Percentiles rank a stretch among this genome's conserved stretches.
Evolutionary conservation across 1,284 basidiomycete species (phyloP).

Genomic region (Apiotrichum sp.): DNA sequence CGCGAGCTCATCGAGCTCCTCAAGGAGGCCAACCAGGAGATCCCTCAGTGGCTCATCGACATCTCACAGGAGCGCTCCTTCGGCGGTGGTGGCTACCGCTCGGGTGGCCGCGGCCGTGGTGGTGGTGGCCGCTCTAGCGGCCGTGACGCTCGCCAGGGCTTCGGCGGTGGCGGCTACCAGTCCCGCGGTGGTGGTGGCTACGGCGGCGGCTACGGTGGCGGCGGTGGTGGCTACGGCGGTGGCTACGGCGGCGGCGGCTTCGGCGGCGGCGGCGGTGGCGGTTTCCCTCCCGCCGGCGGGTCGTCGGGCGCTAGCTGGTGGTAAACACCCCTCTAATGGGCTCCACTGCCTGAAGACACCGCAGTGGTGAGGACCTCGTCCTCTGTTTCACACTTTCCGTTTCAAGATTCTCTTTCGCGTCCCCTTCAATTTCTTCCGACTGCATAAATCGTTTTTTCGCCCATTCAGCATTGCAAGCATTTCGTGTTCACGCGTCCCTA

Average conservation of each 20-base stretch:
- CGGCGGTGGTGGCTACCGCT: slow-evolving; percentile 54
- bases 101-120: slow-evolving; percentile 53
- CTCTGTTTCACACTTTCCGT: not conserved
- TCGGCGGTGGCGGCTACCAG: slow-evolving; percentile 40
- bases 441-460: slow-evolving; percentile 6
- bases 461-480: slow-evolving; percentile 21
- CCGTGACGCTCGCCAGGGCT: slow-evolving; percentile 47
- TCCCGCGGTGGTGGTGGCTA: slow-evolving; percentile 30
- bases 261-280: slow-evolving; percentile 51
- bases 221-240: slow-evolving; percentile 62
- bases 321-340: slow-evolving; percentile 21
- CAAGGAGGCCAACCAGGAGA: slow-evolving; percentile 94
- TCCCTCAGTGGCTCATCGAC: slow-evolving; percentile 84
- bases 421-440: not conserved
- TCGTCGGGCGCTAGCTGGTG: slow-evolving; percentile 48
- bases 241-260: slow-evolving; percentile 52
- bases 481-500: slow-evolving; percentile 9
- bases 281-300: slow-evolving; percentile 34
- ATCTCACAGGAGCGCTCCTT: slow-evolving; percentile 77
- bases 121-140: slow-evolving; percentile 57
- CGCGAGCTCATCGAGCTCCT: slow-evolving; percentile 87
- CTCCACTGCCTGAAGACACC: no score
- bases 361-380: not conserved
- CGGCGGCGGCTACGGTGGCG: slow-evolving; percentile 26
- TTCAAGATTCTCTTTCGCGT: not conserved